Conservation (phyloP, 129 eudicot species). For the Rutidosis leptorrhynchoides region DNA sequence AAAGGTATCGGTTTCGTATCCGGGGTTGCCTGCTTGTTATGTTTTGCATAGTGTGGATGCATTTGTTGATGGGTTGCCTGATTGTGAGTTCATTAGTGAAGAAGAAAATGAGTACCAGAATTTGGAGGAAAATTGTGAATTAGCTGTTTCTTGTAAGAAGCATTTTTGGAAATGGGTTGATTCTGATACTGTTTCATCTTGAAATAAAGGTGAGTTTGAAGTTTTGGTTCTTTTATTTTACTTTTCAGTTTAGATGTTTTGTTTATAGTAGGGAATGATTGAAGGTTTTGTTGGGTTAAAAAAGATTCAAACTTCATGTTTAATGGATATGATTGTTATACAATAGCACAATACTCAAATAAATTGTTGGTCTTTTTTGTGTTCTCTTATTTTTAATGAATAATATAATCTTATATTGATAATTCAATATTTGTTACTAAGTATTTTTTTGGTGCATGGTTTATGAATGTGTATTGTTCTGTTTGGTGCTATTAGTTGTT, state of each 20-base stretch:
- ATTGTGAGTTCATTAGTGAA: constrained; percentile 64
- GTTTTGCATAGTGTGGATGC: constrained; percentile 79
- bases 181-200: constrained; percentile 34
- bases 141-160: constrained; percentile 67
- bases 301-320: constrained; percentile 17
- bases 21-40: constrained; percentile 95
- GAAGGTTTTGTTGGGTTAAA: constrained; percentile 1
- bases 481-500: too few species aligned
- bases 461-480: too few species aligned
- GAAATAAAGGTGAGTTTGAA: constrained; percentile 41
- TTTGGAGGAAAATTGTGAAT: constrained; percentile 33
- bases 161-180: constrained; percentile 96
- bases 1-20: constrained; percentile 69
- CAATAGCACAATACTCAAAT: neutral
- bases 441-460: too few species aligned
- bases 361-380: constrained; percentile 5
- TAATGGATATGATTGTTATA: constrained; percentile 8
- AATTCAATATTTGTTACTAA: too few species aligned
- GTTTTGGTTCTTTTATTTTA: constrained; percentile 21
- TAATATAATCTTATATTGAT: too few species aligned
- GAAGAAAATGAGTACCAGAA: constrained; percentile 60
- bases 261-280: constrained; percentile 4
- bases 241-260: constrained; percentile 7
- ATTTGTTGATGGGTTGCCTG: constrained; percentile 74
- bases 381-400: neutral